Evolutionary conservation across 768 basidiomycete genomes (phyloP).

Genomic region (Mycena latifolia): DNA sequence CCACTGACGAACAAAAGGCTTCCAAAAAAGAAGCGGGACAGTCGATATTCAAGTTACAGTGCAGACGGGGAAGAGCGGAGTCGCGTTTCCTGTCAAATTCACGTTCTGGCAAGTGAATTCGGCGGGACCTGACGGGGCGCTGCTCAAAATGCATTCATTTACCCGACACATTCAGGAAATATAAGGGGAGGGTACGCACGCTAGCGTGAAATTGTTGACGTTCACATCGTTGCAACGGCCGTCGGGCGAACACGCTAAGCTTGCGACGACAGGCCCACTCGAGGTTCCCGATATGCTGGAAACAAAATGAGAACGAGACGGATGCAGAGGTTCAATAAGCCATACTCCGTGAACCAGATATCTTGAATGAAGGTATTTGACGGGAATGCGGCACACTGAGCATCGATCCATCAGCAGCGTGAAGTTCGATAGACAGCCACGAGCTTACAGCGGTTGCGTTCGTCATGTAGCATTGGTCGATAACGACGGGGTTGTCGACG

Average conservation of each 20-base stretch:
- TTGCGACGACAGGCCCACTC: conserved; percentile 64
- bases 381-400: conserved; percentile 61
- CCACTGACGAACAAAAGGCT: too few species aligned
- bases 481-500: conserved; percentile 70
- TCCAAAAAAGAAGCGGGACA: too few species aligned
- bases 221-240: conserved; percentile 64
- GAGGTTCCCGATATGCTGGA: conserved; percentile 68
- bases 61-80: conserved; percentile 57
- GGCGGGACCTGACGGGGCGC: conserved; percentile 53
- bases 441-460: conserved; percentile 46
- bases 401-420: not conserved
- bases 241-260: conserved; percentile 68
- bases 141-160: conserved; percentile 37
- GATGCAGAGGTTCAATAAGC: not conserved
- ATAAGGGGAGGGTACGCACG: conserved; percentile 52
- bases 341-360: conserved; percentile 65
- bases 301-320: conserved; percentile 4
- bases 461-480: conserved; percentile 66
- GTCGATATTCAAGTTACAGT: conserved; percentile 42
- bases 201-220: conserved; percentile 57
- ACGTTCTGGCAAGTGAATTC: conserved; percentile 68
- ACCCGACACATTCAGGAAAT: not conserved
- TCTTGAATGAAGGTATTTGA: conserved; percentile 69
- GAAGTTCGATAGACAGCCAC: not conserved
- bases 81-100: conserved; percentile 58